These are phyloP conservation scores for Sporothrix sp. DNA, from an alignment of 2,329 filamentous ascomycete species.

Conservation along the genomic window DNA sequence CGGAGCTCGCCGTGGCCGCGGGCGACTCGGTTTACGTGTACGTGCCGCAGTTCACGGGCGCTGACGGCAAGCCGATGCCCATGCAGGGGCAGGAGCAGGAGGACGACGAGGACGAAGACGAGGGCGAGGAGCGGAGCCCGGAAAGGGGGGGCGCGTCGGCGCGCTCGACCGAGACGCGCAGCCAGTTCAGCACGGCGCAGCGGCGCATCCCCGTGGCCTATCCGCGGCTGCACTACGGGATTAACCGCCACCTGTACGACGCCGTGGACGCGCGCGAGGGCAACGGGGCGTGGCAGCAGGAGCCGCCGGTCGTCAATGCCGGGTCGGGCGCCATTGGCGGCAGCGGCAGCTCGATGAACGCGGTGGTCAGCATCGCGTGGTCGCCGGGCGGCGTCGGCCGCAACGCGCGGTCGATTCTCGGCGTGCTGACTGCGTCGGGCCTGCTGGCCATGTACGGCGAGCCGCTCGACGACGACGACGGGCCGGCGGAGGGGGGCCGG, in stretches of 20 bases:
- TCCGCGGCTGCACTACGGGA: conserved; percentile 30
- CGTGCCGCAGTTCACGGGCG: conserved; percentile 34
- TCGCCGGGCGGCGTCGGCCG: conserved; percentile 49
- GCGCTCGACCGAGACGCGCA: too few relatives aligned
- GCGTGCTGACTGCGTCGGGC: conserved; percentile 41
- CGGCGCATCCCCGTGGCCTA: conserved; percentile 27
- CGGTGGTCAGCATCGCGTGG: conserved; percentile 45
- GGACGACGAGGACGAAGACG: conserved; percentile 10
- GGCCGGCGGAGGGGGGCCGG: too few relatives aligned
- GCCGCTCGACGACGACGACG: conserved; percentile 16
- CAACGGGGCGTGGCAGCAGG: conserved; percentile 15
- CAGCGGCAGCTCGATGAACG: conserved; percentile 42
- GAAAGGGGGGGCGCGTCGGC: too few relatives aligned
- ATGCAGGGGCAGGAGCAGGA: conserved; percentile 1
- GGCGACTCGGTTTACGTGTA: conserved; percentile 45
- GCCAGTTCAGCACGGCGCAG: conserved; percentile 12
- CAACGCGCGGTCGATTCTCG: conserved; percentile 43
- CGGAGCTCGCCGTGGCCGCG: conserved; percentile 46
- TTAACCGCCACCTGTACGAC: conserved; percentile 36
- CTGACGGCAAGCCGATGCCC: conserved; percentile 8
- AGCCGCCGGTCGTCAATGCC: not conserved
- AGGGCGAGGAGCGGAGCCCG: too few relatives aligned
- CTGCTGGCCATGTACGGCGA: conserved; percentile 44
- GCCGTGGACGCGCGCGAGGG: conserved; percentile 8
- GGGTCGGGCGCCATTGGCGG: conserved; percentile 33